Conservation (phyloP, 495 filamentous ascomycete genomes). For the Penicillium lividum region DNA sequence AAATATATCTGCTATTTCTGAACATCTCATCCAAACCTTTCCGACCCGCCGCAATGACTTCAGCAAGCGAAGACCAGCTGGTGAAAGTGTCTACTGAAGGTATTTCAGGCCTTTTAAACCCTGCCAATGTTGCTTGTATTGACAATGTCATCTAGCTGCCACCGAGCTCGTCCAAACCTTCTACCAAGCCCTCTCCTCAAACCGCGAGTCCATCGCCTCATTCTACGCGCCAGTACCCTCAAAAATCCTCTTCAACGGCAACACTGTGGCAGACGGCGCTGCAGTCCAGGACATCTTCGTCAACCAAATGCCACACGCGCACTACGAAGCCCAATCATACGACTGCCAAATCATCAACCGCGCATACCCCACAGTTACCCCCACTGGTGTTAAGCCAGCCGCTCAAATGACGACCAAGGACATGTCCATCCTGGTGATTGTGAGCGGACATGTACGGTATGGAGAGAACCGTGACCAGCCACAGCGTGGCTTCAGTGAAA, state of each 20-base stretch:
- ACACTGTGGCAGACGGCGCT: conserved; percentile 53
- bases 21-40: neutral
- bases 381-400: conserved; percentile 38
- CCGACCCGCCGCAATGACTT: conserved; percentile 34
- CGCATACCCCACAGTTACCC: conserved; percentile 50
- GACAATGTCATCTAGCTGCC: conserved; percentile 38
- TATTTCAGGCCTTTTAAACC: conserved; percentile 16
- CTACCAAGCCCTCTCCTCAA: conserved; percentile 55
- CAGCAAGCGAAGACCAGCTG: conserved; percentile 41
- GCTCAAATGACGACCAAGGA: conserved; percentile 48
- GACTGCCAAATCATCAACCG: conserved; percentile 76
- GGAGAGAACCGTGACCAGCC: conserved; percentile 55
- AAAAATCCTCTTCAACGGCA: conserved; percentile 68
- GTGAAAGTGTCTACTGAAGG: conserved; percentile 54
- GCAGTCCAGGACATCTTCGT: conserved; percentile 61
- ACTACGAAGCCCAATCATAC: conserved; percentile 65
- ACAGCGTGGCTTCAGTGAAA: conserved; percentile 70
- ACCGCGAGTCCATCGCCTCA: conserved; percentile 52
- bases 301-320: conserved; percentile 58
- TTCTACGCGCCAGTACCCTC: conserved; percentile 58
- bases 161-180: conserved; percentile 54
- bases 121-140: neutral
- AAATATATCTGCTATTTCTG: neutral
- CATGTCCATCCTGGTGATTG: conserved; percentile 68
- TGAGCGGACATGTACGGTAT: conserved; percentile 67